Evolutionary conservation across 1,284 basidiomycete genomes (phyloP).

Genomic region (Tylopilus orsonianus): DNA sequence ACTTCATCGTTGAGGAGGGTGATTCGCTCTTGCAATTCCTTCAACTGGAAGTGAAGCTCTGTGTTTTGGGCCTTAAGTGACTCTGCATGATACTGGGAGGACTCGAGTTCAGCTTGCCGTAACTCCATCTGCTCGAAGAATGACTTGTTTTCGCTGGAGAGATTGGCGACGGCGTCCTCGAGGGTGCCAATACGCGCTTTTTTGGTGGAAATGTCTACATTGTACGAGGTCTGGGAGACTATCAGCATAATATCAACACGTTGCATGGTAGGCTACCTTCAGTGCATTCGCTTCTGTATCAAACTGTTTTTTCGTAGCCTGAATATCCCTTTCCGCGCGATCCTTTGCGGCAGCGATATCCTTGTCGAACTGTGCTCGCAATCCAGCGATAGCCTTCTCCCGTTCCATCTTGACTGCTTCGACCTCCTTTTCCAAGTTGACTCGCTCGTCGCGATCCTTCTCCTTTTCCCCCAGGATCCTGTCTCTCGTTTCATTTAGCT

Average conservation of each 20-base stretch:
- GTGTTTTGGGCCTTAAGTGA: constrained; percentile 72
- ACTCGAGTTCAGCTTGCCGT: constrained; percentile 86
- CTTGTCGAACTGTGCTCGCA: constrained; percentile 76
- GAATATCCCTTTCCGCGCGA: constrained; percentile 71
- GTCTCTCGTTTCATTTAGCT: constrained; percentile 51
- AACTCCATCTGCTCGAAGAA: constrained; percentile 85
- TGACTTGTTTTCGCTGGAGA: constrained; percentile 70
- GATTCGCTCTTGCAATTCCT: constrained; percentile 73
- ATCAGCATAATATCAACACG: constrained; percentile 2
- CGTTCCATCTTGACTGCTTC: constrained; percentile 62
- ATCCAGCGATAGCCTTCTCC: constrained; percentile 65
- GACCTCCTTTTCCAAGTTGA: constrained; percentile 56
- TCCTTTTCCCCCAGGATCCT: constrained; percentile 61
- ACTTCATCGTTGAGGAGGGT: constrained; percentile 72
- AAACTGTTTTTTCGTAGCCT: constrained; percentile 64
- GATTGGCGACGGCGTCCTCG: constrained; percentile 65
- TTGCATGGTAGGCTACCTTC: constrained; percentile 52
- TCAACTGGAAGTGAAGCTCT: constrained; percentile 83
- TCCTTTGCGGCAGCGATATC: constrained; percentile 67
- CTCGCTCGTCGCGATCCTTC: constrained; percentile 62
- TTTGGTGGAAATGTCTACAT: constrained; percentile 66
- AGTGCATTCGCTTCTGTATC: constrained; percentile 74
- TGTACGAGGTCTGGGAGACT: constrained; percentile 56
- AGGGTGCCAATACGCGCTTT: constrained; percentile 66
- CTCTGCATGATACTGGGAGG: constrained; percentile 72